Evolutionary conservation across 768 basidiomycete genomes (phyloP).

Genomic region (Russula dissimulans): DNA sequence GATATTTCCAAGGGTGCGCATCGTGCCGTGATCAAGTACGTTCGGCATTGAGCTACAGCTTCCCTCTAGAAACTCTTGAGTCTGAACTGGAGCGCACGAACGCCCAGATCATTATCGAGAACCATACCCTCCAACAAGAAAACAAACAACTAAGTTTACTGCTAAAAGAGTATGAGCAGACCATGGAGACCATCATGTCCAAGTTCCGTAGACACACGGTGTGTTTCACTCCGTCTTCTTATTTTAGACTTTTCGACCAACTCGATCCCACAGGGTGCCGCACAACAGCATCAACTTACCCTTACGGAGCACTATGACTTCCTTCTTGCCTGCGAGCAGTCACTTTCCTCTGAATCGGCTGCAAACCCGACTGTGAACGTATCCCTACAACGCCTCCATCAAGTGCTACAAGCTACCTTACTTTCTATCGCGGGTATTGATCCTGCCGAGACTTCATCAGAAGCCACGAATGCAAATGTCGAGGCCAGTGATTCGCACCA

Average conservation of each 20-base stretch:
- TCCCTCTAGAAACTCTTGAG: constrained; percentile 69
- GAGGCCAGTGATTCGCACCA: not conserved
- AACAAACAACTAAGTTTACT: constrained; percentile 88
- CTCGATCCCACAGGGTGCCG: constrained; percentile 53
- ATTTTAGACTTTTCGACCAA: not conserved
- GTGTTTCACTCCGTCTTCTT: constrained; percentile 28
- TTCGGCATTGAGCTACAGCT: not conserved
- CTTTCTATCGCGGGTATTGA: constrained; percentile 62
- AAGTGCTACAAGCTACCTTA: constrained; percentile 60
- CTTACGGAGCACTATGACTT: constrained; percentile 86
- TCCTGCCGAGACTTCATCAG: constrained; percentile 13
- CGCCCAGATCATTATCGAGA: constrained; percentile 87
- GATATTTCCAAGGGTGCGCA: constrained; percentile 34
- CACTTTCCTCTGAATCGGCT: constrained; percentile 45
- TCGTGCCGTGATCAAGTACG: not conserved
- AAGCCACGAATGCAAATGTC: constrained; percentile 13
- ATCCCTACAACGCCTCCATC: constrained; percentile 66
- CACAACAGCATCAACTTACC: constrained; percentile 82
- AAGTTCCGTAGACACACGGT: constrained; percentile 92
- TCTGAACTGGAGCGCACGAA: constrained; percentile 87
- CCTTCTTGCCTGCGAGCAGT: constrained; percentile 60
- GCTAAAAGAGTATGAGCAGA: constrained; percentile 89
- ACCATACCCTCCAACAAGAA: constrained; percentile 85
- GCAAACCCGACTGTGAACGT: constrained; percentile 49
- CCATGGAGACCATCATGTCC: constrained; percentile 92